Percentiles rank a stretch among this genome's conserved stretches.
Conservation (phyloP, 2,329 filamentous ascomycete species). For the Colletotrichum falcatum region DNA sequence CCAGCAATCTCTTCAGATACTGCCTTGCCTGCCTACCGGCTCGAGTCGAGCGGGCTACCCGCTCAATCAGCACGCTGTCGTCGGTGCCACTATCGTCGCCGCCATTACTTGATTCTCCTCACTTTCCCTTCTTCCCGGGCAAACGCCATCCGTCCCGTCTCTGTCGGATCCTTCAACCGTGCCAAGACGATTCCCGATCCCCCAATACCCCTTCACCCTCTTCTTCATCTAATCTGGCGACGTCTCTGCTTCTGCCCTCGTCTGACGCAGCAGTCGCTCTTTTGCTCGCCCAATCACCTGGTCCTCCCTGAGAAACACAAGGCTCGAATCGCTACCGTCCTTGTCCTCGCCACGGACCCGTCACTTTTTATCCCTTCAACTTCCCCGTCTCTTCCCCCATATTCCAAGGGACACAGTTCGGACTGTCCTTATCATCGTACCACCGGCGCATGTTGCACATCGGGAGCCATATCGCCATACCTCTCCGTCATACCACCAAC, state of each 20-base stretch:
- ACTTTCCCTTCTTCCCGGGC: slow-evolving; percentile 13
- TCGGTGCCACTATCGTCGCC: too few relatives aligned
- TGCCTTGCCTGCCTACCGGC: too few relatives aligned
- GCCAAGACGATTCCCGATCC: not conserved
- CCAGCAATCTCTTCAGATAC: too few relatives aligned
- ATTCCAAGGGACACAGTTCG: not conserved
- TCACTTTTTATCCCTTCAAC: slow-evolving; percentile 4
- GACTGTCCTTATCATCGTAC: not conserved
- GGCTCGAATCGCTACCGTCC: slow-evolving; percentile 1
- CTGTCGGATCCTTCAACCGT: not conserved
- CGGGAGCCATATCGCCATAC: not conserved
- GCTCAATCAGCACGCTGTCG: not conserved
- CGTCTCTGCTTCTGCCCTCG: not conserved
- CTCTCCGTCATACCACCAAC: not conserved
- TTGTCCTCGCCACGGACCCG: slow-evolving; percentile 2
- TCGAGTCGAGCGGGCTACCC: too few relatives aligned
- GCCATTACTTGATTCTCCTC: not conserved
- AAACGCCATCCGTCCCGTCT: slow-evolving; percentile 31
- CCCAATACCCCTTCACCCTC: not conserved
- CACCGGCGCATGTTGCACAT: not conserved
- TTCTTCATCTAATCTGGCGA: not conserved
- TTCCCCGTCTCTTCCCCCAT: not conserved
- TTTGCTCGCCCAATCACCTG: slow-evolving; percentile 3
- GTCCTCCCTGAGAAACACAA: slow-evolving; percentile 6
- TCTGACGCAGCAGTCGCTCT: not conserved